These are phyloP conservation scores for Calonectria naviculata DNA, from an alignment of 2,329 filamentous ascomycete species.

Conservation along the genomic window DNA sequence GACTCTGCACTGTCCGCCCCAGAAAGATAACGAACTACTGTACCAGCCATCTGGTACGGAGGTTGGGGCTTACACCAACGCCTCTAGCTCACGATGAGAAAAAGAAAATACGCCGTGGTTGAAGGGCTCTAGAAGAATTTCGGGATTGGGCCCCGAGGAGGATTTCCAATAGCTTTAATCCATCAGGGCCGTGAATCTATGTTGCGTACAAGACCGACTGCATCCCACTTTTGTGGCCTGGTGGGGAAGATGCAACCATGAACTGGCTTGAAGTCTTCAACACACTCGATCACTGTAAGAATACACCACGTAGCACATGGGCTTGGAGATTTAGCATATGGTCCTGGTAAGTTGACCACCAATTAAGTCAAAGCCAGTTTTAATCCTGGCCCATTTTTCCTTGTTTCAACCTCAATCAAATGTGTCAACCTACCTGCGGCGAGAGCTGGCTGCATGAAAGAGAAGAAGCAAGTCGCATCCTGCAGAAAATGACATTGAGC, in stretches of 20 bases:
- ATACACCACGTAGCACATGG: not conserved
- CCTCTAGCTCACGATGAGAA: not conserved
- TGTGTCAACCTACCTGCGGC: not conserved
- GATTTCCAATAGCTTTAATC: not conserved
- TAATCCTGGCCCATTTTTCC: not conserved
- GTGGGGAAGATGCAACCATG: not conserved
- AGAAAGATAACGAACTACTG: not conserved
- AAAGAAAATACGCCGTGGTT: not conserved
- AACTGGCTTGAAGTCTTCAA: not conserved
- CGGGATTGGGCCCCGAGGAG: not conserved
- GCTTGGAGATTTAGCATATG: not conserved
- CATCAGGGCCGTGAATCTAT: not conserved
- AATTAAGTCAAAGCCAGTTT: not conserved
- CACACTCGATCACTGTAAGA: not conserved
- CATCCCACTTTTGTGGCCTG: not conserved
- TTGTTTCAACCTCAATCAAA: not conserved
- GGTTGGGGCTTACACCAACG: not conserved
- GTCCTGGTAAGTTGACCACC: not conserved
- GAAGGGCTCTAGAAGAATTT: not conserved
- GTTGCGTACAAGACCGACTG: not conserved
- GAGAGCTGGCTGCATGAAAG: not conserved
- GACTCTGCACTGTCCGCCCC: conserved; percentile 4
- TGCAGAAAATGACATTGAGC: not conserved
- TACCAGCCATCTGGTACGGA: not conserved
- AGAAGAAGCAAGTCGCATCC: not conserved